These are phyloP conservation scores for Clarireedia monteithiana DNA, from an alignment of 2,329 filamentous ascomycete species.

Conservation along the genomic window DNA sequence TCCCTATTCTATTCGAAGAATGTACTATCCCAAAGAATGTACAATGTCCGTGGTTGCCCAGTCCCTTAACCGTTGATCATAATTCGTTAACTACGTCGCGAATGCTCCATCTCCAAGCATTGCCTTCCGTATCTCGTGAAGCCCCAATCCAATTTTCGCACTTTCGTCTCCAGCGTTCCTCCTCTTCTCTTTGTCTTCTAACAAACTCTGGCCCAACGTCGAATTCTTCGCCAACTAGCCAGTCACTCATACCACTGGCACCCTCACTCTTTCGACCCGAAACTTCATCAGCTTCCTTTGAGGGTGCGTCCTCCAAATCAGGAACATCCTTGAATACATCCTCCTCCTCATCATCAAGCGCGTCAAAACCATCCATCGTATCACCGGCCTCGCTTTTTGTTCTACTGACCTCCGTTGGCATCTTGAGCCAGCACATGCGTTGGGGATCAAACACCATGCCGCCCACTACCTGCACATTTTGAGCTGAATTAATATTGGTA, in stretches of 20 bases:
- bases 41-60: background rate
- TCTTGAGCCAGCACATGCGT: constrained; percentile 95
- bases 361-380: constrained; percentile 57
- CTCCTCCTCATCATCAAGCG: constrained; percentile 79
- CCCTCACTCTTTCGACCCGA: constrained; percentile 48
- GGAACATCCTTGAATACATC: constrained; percentile 94
- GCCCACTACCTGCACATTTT: constrained; percentile 89
- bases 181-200: constrained; percentile 79
- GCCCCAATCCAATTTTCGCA: constrained; percentile 76
- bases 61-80: constrained; percentile 2
- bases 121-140: constrained; percentile 40
- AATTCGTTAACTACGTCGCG: constrained; percentile 43
- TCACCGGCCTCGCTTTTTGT: constrained; percentile 44
- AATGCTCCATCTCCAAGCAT: constrained; percentile 72
- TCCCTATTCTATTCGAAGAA: constrained; percentile 1
- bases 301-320: constrained; percentile 64
- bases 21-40: constrained; percentile 9
- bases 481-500: constrained; percentile 75
- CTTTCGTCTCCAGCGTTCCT: constrained; percentile 82
- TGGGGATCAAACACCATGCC: constrained; percentile 98
- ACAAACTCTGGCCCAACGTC: constrained; percentile 95
- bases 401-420: constrained; percentile 40
- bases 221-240: constrained; percentile 90
- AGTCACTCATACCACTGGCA: constrained; percentile 49
- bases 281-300: constrained; percentile 34